Conservation (phyloP, 2,329 filamentous ascomycete genomes). For the Trichothecium roseum region DNA sequence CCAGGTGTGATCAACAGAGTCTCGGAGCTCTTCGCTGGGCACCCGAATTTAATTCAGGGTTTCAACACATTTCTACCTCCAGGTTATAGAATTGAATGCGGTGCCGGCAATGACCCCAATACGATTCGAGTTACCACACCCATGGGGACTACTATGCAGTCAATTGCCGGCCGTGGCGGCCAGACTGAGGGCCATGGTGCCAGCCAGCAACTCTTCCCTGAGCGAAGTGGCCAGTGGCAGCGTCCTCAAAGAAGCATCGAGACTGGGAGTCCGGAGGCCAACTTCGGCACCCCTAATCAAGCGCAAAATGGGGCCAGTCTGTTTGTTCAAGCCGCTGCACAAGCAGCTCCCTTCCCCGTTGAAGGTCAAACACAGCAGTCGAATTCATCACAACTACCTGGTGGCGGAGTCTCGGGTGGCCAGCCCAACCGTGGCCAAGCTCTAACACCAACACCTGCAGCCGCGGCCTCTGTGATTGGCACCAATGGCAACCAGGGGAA, state of each 20-base stretch:
- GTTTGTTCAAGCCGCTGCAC: slow-evolving; percentile 32
- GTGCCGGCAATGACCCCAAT: slow-evolving; percentile 85
- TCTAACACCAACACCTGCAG: slow-evolving; percentile 49
- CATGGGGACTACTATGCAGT: slow-evolving; percentile 91
- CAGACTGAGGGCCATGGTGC: slow-evolving; percentile 33
- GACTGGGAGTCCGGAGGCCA: slow-evolving; percentile 51
- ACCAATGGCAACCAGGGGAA: slow-evolving; percentile 36
- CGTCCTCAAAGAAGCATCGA: slow-evolving; percentile 31
- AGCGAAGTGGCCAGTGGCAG: slow-evolving; percentile 44
- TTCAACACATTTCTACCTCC: slow-evolving; percentile 97
- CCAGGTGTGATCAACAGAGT: slow-evolving; percentile 96
- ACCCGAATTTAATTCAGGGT: slow-evolving; percentile 90
- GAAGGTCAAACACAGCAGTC: slow-evolving; percentile 18
- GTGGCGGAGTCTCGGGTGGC: slow-evolving; percentile 24
- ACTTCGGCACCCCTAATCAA: slow-evolving; percentile 42
- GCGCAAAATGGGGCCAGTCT: slow-evolving; percentile 37
- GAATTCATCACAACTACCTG: slow-evolving; percentile 15
- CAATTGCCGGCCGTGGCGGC: slow-evolving; percentile 51
- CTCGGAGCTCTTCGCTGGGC: slow-evolving; percentile 88
- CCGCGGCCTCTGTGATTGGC: slow-evolving; percentile 51
- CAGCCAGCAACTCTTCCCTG: slow-evolving; percentile 34
- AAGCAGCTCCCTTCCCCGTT: slow-evolving; percentile 21
- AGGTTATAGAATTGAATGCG: slow-evolving; percentile 93
- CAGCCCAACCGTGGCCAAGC: slow-evolving; percentile 40
- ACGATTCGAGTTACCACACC: slow-evolving; percentile 95